These are phyloP conservation scores for Lactarius vividus DNA, from an alignment of 768 basidiomycete genomes.

Conservation along the genomic window DNA sequence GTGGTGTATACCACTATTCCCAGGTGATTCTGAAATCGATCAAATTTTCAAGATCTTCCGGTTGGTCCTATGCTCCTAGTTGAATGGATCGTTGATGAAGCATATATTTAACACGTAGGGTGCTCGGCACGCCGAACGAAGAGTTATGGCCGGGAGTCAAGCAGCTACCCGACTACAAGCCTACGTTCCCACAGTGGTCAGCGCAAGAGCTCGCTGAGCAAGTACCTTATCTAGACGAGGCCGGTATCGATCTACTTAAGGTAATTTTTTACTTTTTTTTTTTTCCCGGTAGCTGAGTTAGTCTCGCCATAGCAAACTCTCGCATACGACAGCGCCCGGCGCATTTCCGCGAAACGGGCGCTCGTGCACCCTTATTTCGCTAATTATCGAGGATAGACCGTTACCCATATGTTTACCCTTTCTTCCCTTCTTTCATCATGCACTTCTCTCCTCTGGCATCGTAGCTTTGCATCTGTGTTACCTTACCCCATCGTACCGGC, in stretches of 20 bases:
- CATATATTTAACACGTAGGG: conserved; percentile 37
- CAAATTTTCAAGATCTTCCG: conserved; percentile 99
- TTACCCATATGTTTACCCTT: not conserved
- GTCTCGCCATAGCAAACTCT: conserved; percentile 38
- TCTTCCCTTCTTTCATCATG: conserved; percentile 6
- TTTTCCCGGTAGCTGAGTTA: not conserved
- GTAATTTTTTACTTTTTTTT: conserved; percentile 38
- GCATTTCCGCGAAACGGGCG: conserved; percentile 80
- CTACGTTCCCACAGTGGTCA: conserved; percentile 95
- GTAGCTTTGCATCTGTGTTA: conserved; percentile 26
- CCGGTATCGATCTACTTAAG: conserved; percentile 78
- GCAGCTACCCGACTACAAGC: conserved; percentile 89
- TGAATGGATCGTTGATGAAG: not conserved
- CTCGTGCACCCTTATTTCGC: conserved; percentile 48
- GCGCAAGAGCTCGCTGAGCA: conserved; percentile 62
- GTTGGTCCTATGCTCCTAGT: conserved; percentile 44
- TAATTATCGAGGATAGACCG: conserved; percentile 41
- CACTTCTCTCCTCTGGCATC: conserved; percentile 18
- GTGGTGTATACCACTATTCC: conserved; percentile 86
- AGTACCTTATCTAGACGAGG: conserved; percentile 71
- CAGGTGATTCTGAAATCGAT: conserved; percentile 99
- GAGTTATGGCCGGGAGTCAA: conserved; percentile 89
- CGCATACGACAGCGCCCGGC: conserved; percentile 85
- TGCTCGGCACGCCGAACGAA: conserved; percentile 93
- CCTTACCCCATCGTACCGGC: conserved; percentile 21